These are phyloP conservation scores for Tephrocybe sp. DNA, from an alignment of 768 basidiomycete genomes.

Conservation along the genomic window DNA sequence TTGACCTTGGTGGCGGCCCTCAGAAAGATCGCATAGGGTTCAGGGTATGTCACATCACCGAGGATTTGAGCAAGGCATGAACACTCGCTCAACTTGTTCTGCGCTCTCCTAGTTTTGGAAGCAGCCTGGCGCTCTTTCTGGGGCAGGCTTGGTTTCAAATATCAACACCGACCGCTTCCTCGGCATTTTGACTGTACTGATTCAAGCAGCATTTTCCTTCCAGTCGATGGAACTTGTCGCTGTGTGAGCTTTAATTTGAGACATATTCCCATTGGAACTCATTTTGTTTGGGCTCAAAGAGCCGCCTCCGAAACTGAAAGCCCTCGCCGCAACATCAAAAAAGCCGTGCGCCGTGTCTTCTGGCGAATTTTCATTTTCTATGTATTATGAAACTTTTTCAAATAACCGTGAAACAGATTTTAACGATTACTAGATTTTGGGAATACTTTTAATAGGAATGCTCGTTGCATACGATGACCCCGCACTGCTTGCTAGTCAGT, in stretches of 20 bases:
- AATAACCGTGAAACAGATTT: too few relatives aligned
- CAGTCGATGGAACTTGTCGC: constrained; percentile 77
- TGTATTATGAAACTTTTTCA: too few relatives aligned
- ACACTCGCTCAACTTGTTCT: background rate
- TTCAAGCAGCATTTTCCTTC: constrained; percentile 70
- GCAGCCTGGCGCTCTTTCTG: constrained; percentile 62
- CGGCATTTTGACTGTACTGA: constrained; percentile 42
- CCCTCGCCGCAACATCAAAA: constrained; percentile 77
- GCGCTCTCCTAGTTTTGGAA: constrained; percentile 57
- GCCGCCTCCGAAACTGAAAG: constrained; percentile 77
- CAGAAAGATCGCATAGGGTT: constrained; percentile 66
- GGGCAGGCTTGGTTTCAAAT: constrained; percentile 40
- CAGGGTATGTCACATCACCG: constrained; percentile 40
- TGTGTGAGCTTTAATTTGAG: constrained; percentile 48
- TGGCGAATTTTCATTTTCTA: constrained; percentile 83
- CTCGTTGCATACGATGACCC: constrained; percentile 70
- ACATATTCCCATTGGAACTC: too few relatives aligned
- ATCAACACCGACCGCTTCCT: constrained; percentile 49
- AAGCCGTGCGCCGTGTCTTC: constrained; percentile 75
- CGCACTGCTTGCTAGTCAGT: constrained; percentile 41
- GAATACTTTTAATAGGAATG: constrained; percentile 76
- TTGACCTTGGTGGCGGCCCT: constrained; percentile 81
- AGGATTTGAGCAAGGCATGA: background rate
- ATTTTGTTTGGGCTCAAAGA: constrained; percentile 28
- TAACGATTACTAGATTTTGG: constrained; percentile 58